A percentile compares a stretch with the other conserved stretches of the same genome.
These are phyloP conservation scores for Hyphodiscus sp. DNA, from an alignment of 2,329 filamentous ascomycete genomes.

Conservation along the genomic window DNA sequence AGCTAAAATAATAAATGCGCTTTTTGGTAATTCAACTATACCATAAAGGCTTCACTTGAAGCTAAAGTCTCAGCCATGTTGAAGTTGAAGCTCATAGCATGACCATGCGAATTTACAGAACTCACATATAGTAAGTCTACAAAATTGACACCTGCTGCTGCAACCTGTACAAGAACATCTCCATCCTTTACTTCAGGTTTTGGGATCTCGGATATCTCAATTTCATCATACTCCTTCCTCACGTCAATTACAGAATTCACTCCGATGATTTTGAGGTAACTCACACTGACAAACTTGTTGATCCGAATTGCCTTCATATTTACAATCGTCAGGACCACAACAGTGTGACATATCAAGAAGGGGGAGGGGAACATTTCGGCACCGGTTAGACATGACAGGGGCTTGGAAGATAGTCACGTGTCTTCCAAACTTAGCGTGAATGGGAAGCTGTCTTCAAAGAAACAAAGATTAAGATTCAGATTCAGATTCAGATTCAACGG, in stretches of 20 bases:
- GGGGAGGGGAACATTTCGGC: background rate
- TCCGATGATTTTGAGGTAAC: constrained; percentile 14
- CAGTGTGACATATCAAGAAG: too few relatives aligned
- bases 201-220: constrained; percentile 30
- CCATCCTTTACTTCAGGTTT: constrained; percentile 29
- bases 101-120: background rate
- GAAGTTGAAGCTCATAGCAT: too few relatives aligned
- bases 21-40: too few relatives aligned
- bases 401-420: background rate
- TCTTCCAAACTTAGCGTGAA: background rate
- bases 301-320: constrained; percentile 37
- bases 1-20: too few relatives aligned
- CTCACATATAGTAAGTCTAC: constrained; percentile 51
- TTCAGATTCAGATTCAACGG: background rate
- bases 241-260: constrained; percentile 17
- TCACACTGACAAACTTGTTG: constrained; percentile 29
- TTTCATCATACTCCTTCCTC: constrained; percentile 23
- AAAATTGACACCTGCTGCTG: constrained; percentile 51
- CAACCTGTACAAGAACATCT: constrained; percentile 41
- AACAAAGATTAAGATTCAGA: background rate
- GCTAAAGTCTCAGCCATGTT: too few relatives aligned
- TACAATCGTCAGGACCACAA: background rate
- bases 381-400: background rate
- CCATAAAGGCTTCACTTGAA: too few relatives aligned
- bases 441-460: background rate